Base-by-base conservation (phyloP, 2,329 filamentous ascomycete genomes). In the Xylariales sp. region DNA sequence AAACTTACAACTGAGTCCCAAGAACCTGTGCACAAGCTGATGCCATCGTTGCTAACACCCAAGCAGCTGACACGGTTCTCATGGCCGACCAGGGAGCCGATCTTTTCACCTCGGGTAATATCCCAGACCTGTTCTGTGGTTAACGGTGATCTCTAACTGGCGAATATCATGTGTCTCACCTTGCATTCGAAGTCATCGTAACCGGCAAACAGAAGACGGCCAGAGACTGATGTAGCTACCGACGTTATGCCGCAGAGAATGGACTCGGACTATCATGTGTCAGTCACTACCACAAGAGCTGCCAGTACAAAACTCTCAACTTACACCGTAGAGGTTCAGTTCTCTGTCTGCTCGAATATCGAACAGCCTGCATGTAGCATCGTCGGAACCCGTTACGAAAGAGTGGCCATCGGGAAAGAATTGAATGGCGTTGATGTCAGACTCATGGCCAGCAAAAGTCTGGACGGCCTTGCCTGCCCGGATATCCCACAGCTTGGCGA, bases 181-280 rank as follows among this genome's bases (percentile, higher is more conserved):
- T 97, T 98, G 90, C 93, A 98, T 70, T 98, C 93, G 59, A 95
- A 98, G 63, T 98, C 93, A 59, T 98, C 93, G 60, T 98, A 98
- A 53, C 93, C 93, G 42, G 93, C 93, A 64, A 98, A 98, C 29
- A 98, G 73, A 57, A 98, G 73, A 62, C 93, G 82, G 45, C 93
- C 93, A 44, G 93, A 98, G 11, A 98, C 91, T 12, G 93, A 98
- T 56, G 95, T 97, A 45, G 91, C 93, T 35, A 98, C 93, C 4
- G 93, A 98, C 18, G 93, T 98, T 58, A 98, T 97, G 57, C 93
- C 93, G 63, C 93, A 98, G 39, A 96, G 81, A 55, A 96, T 95
- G 59, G 95, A 91, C 62, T 95, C 90, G 57, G 91, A 96, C 90
- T 97, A 58, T 6, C 49, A 29, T 60, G 33, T 60, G 55, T 43